Conservation (phyloP, 2,329 filamentous ascomycete species). For the Fusarium temperatum region DNA sequence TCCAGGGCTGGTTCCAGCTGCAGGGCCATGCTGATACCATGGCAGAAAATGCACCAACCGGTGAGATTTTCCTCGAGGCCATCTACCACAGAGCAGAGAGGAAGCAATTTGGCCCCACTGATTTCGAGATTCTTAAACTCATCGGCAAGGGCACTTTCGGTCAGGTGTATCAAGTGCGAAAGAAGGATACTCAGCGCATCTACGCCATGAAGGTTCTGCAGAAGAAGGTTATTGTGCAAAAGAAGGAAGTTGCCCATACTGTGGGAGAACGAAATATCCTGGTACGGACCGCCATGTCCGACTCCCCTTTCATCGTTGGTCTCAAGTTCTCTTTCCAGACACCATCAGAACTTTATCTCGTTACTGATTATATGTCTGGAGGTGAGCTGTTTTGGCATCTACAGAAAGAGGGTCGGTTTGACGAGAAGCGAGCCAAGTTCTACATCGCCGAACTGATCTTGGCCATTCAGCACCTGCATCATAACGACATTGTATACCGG, state of each 20-base stretch:
- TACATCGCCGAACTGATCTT: constrained; percentile 98
- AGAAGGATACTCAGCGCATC: constrained; percentile 94
- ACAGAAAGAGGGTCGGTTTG: constrained; percentile 95
- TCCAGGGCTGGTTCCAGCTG: constrained; percentile 87
- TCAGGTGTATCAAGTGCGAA: constrained; percentile 97
- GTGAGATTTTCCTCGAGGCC: constrained; percentile 89
- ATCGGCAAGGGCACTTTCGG: constrained; percentile 99
- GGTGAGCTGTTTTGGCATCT: constrained; percentile 99
- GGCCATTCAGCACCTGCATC: constrained; percentile 92
- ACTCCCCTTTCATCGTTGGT: constrained; percentile 97
- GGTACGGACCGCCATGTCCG: constrained; percentile 92
- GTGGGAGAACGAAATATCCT: constrained; percentile 97
- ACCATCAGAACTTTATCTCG: constrained; percentile 94
- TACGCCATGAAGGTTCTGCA: constrained; percentile 99
- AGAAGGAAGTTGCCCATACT: constrained; percentile 98
- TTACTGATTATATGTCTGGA: constrained; percentile 99
- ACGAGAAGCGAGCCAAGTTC: constrained; percentile 94
- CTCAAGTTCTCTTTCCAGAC: constrained; percentile 99
- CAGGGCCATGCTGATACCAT: constrained; percentile 77
- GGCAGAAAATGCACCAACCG: constrained; percentile 77
- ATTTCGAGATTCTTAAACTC: constrained; percentile 94
- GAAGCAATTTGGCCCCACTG: constrained; percentile 91
- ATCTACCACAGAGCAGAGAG: constrained; percentile 87
- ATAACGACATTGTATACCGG: constrained; percentile 97
- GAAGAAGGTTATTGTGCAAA: constrained; percentile 99